phyloP scores from a whole-genome alignment of 163 green algal species.

The Scenedesmus sp. region DNA sequence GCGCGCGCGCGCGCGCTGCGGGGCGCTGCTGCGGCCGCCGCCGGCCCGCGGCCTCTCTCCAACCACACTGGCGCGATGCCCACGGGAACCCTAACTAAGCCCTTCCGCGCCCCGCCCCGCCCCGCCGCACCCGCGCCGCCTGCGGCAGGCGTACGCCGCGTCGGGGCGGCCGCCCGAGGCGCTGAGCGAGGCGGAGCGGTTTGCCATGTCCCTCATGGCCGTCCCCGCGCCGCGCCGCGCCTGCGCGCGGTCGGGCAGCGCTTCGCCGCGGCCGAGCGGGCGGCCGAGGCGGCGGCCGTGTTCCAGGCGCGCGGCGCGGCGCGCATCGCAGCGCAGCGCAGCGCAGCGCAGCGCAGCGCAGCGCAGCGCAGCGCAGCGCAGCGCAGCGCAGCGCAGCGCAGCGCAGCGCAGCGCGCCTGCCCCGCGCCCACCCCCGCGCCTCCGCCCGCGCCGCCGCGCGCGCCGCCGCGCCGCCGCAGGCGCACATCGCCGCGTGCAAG shows the following conservation, averaged over 20 bases:
- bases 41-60: neutral
- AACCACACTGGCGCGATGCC: neutral
- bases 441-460: too few relatives aligned
- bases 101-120: too few relatives aligned
- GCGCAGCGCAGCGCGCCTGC: too few relatives aligned
- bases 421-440: too few relatives aligned
- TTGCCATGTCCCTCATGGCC: constrained; percentile 35
- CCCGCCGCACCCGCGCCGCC: neutral
- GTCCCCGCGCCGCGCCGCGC: constrained; percentile 15
- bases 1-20: neutral
- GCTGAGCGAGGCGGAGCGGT: constrained; percentile 47
- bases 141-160: constrained; percentile 21
- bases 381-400: too few relatives aligned
- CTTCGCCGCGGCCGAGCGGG: constrained; percentile 43
- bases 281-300: constrained; percentile 28
- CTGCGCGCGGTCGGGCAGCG: constrained; percentile 28
- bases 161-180: constrained; percentile 20
- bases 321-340: too few relatives aligned
- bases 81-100: neutral
- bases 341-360: neutral
- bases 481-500: constrained; percentile 28
- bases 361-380: neutral
- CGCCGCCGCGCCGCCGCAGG: neutral
- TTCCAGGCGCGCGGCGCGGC: constrained; percentile 31
- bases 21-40: neutral